A percentile compares a stretch with the other conserved stretches of the same genome.
Conservation (phyloP, 2,329 filamentous ascomycete genomes). For the Dactylellina drechsleri region DNA sequence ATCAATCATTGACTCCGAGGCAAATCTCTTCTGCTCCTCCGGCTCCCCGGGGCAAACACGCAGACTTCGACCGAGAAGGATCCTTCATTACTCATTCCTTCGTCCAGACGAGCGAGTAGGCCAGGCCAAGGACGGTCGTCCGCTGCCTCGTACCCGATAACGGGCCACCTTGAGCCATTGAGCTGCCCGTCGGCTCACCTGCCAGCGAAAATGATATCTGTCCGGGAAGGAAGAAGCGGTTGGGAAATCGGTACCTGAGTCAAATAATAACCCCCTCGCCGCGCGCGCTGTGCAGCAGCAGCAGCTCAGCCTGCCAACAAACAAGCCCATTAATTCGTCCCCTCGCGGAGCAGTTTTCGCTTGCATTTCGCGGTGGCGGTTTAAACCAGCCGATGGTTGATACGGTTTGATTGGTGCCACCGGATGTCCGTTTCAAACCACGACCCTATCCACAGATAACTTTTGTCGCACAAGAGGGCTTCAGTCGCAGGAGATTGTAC, state of each 20-base stretch:
- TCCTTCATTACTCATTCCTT: neutral
- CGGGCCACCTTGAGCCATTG: slow-evolving; percentile 13
- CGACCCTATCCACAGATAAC: slow-evolving; percentile 5
- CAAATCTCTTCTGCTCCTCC: slow-evolving; percentile 22
- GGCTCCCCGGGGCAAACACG: neutral
- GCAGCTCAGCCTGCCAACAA: neutral
- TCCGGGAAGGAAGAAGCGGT: slow-evolving; percentile 13
- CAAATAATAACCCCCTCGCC: slow-evolving; percentile 8
- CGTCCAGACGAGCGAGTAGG: neutral
- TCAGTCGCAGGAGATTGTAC: neutral
- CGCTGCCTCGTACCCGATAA: neutral
- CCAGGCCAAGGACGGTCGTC: neutral
- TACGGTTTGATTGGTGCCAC: slow-evolving; percentile 3
- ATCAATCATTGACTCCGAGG: slow-evolving; percentile 17
- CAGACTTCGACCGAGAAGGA: neutral
- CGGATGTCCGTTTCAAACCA: slow-evolving; percentile 13
- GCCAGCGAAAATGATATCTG: slow-evolving; percentile 12
- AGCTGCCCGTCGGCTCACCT: slow-evolving; percentile 18
- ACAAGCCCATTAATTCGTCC: slow-evolving; percentile 18
- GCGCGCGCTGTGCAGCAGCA: slow-evolving; percentile 27
- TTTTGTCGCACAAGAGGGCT: neutral
- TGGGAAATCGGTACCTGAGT: slow-evolving; percentile 50
- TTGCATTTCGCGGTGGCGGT: slow-evolving; percentile 39
- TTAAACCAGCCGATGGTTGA: slow-evolving; percentile 23
- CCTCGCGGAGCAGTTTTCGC: slow-evolving; percentile 14